These are phyloP conservation scores for Liquidambar formosana DNA, from an alignment of 164 flowering plant species.

Conservation along the genomic window DNA sequence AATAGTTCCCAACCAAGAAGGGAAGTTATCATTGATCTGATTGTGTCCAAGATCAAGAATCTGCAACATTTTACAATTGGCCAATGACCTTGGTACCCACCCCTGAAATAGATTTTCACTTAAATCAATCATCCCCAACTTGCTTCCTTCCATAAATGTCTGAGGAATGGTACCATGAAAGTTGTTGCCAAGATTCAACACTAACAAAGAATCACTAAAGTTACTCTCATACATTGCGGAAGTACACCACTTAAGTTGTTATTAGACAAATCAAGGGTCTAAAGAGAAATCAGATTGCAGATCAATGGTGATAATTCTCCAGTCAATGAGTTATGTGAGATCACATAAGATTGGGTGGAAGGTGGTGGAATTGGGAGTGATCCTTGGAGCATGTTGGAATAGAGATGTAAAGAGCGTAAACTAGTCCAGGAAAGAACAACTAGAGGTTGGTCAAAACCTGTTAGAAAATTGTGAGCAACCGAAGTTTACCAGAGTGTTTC, in stretches of 20 bases:
- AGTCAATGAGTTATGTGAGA: background rate
- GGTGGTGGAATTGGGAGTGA: background rate
- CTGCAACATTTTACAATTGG: background rate
- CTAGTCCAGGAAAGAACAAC: background rate
- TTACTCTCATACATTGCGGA: no score
- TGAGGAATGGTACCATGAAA: slow-evolving; percentile 14
- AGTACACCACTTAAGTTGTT: background rate
- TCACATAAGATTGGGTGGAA: background rate
- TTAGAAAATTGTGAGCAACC: background rate
- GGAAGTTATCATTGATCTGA: slow-evolving; percentile 3
- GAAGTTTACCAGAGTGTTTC: no score
- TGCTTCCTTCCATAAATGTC: background rate
- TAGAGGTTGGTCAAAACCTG: background rate
- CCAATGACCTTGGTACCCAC: slow-evolving; percentile 7
- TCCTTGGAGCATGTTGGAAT: background rate
- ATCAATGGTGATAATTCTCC: no score
- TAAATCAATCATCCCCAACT: background rate
- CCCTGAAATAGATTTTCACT: slow-evolving; percentile 10
- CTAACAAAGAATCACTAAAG: no score
- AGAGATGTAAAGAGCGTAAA: background rate
- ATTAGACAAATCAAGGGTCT: no score
- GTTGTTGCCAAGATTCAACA: slow-evolving; percentile 13
- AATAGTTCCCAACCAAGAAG: slow-evolving; percentile 11
- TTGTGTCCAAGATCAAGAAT: slow-evolving; percentile 15
- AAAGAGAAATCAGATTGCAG: no score